phyloP scores from a whole-genome alignment of 352 stramenopile species.

The Aphanomyces astaci region DNA sequence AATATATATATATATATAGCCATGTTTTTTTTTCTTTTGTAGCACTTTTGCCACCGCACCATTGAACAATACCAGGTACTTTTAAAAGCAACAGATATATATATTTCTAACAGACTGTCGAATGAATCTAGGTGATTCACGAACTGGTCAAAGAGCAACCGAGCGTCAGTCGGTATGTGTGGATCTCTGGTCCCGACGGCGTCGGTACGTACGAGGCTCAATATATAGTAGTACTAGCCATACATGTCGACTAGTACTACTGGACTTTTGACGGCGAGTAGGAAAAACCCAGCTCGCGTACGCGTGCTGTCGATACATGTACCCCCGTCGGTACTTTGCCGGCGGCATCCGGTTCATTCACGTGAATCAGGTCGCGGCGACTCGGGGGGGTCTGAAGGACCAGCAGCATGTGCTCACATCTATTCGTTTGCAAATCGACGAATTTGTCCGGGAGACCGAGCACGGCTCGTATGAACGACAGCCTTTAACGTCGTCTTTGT shows the following conservation, averaged over 20 bases:
- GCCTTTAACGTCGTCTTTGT: neutral
- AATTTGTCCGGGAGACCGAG: constrained; percentile 26
- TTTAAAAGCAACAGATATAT: neutral
- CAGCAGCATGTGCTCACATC: constrained; percentile 35
- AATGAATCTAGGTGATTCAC: neutral
- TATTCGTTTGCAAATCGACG: constrained; percentile 23
- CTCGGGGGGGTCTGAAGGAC: constrained; percentile 45
- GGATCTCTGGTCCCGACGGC: constrained; percentile 61
- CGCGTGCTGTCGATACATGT: constrained; percentile 67
- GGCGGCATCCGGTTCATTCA: constrained; percentile 65
- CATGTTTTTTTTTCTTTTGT: no score
- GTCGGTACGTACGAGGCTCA: constrained; percentile 46
- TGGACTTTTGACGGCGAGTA: no score
- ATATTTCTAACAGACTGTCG: neutral
- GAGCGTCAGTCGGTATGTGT: constrained; percentile 65
- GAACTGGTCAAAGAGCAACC: constrained; percentile 33
- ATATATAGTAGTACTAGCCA: no score
- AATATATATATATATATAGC: neutral
- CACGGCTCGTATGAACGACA: constrained; percentile 5
- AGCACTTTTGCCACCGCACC: constrained; percentile 61
- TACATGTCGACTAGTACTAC: no score
- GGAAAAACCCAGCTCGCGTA: constrained; percentile 63
- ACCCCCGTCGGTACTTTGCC: constrained; percentile 59
- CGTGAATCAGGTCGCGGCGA: constrained; percentile 49
- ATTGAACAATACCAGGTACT: constrained; percentile 66